phyloP scores from a whole-genome alignment of 2,329 filamentous ascomycete genomes.

The Phialocephala sp. region DNA sequence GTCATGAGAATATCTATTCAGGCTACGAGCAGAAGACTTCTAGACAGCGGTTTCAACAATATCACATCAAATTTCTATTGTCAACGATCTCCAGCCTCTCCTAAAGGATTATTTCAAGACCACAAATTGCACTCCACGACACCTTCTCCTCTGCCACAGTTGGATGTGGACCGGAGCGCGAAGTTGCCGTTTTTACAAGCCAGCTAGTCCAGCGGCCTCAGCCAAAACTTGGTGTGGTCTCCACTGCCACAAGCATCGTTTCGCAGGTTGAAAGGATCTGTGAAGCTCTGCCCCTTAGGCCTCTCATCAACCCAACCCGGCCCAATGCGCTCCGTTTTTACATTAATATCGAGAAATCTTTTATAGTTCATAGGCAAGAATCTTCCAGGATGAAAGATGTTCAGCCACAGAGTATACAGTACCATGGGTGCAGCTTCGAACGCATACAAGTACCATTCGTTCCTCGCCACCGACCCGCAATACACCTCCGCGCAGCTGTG shows the following conservation, averaged over 20 bases:
- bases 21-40: no score
- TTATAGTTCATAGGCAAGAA: slow-evolving; percentile 37
- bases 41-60: no score
- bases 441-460: slow-evolving; percentile 44
- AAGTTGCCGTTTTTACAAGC: not conserved
- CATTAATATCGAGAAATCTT: slow-evolving; percentile 15
- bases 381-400: slow-evolving; percentile 45
- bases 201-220: not conserved
- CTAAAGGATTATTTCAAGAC: no score
- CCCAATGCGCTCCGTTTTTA: slow-evolving; percentile 16
- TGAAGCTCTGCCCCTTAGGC: not conserved
- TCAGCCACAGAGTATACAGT: slow-evolving; percentile 45
- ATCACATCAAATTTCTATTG: no score
- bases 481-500: slow-evolving; percentile 15
- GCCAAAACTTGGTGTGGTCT: not conserved
- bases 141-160: not conserved
- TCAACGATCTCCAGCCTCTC: no score
- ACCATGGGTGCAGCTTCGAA: slow-evolving; percentile 47
- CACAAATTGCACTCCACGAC: no score
- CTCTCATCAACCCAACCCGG: slow-evolving; percentile 18
- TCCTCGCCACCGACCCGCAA: slow-evolving; percentile 39
- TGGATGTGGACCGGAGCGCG: not conserved
- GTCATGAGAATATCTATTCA: no score
- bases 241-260: not conserved
- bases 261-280: not conserved